phyloP scores from a whole-genome alignment of 495 filamentous ascomycete species.

The Aspergillus asperescens region DNA sequence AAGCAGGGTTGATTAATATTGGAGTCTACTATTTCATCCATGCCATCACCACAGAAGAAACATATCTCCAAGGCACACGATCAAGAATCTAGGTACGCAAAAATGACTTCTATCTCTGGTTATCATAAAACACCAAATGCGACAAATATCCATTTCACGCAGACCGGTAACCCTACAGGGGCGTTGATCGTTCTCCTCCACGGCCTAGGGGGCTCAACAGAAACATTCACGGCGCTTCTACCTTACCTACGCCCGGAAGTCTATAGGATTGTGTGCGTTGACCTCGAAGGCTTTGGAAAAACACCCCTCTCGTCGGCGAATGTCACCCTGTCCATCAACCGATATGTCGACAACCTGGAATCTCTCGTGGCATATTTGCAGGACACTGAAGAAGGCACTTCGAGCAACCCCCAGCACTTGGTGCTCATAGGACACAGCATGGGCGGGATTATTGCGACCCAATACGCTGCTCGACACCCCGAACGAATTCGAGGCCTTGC shows the following conservation, averaged over 20 bases:
- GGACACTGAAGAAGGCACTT: background rate
- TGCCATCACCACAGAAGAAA: too few relatives aligned
- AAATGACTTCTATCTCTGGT: background rate
- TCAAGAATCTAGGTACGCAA: too few relatives aligned
- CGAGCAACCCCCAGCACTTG: background rate
- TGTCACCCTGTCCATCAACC: background rate
- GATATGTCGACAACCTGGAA: slow-evolving; percentile 9
- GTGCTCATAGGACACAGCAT: slow-evolving; percentile 5
- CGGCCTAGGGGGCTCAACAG: slow-evolving; percentile 4
- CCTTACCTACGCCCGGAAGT: background rate
- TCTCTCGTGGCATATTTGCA: slow-evolving; percentile 10
- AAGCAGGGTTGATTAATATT: background rate
- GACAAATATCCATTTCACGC: slow-evolving; percentile 4
- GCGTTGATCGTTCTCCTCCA: background rate
- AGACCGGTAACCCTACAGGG: slow-evolving; percentile 1
- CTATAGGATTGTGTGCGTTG: background rate
- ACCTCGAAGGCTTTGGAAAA: slow-evolving; percentile 6
- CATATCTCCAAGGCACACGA: too few relatives aligned
- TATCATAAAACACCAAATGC: slow-evolving; percentile 1
- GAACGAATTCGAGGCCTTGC: background rate
- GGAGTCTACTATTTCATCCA: background rate
- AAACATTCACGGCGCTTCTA: slow-evolving; percentile 3
- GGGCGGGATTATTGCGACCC: slow-evolving; percentile 3
- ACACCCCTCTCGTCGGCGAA: background rate
- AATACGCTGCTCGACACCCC: slow-evolving; percentile 5